Evolutionary conservation across 2,329 filamentous ascomycete species (phyloP).

Genomic region (Diaporthe sp.): DNA sequence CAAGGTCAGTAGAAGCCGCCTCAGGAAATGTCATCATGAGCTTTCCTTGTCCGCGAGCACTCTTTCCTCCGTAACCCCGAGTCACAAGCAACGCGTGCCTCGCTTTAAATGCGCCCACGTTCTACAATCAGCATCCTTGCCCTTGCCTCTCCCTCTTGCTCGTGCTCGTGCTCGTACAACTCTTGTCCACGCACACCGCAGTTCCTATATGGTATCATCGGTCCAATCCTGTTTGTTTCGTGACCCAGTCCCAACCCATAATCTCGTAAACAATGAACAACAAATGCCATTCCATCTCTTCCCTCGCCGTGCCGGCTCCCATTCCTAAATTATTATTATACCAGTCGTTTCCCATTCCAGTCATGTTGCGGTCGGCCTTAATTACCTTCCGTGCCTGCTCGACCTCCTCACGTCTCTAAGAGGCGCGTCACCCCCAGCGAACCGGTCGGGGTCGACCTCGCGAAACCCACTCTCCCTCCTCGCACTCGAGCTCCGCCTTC

Average conservation of each 20-base stretch:
- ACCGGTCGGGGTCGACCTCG: constrained; percentile 51
- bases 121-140: constrained; percentile 6
- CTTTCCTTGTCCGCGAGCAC: constrained; percentile 1
- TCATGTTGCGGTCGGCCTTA: neutral
- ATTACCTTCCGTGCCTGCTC: constrained; percentile 47
- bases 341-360: neutral
- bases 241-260: constrained; percentile 23
- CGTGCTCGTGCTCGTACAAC: constrained; percentile 21
- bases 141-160: neutral
- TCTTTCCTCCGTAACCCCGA: neutral
- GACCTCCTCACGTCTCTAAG: constrained; percentile 49
- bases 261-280: constrained; percentile 2
- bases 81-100: constrained; percentile 1
- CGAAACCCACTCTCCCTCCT: constrained; percentile 44
- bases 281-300: constrained; percentile 8
- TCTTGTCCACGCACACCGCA: constrained; percentile 1
- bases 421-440: constrained; percentile 46
- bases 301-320: neutral
- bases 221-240: constrained; percentile 17
- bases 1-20: constrained; percentile 2
- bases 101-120: constrained; percentile 5
- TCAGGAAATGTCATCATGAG: constrained; percentile 21
- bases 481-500: constrained; percentile 43
- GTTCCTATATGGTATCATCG: constrained; percentile 21
- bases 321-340: constrained; percentile 15